Base-by-base conservation (phyloP, 176 grass and related monocot species). In the Otatea glauca region DNA sequence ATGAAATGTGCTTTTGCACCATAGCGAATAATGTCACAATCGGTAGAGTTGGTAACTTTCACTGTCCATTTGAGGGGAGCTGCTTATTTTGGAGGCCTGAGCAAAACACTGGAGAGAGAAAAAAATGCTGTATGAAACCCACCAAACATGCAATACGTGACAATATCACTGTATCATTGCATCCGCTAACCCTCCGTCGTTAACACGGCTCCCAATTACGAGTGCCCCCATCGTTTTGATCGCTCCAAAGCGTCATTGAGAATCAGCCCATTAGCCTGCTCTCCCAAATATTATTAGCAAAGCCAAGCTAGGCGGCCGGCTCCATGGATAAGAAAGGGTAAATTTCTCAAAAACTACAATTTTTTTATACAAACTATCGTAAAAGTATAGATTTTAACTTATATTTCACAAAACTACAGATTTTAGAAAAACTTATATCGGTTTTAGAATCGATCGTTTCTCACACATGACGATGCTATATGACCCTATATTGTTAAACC, bases 231-330 rank as follows among this genome's bases (percentile, higher is more conserved):
- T 56, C 81, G 42, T 59, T 69, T 74, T 60, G 5, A 18, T 55
- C 74, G 70, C 76, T 73, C 47, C 87, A 74, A 84, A 75, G 78
- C 62, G 39, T 89, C 15, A 61, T 75, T 61, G 65, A 13, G 34
- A 44, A 88, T 72, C 67, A 74, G 69, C 68, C 55, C 70, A 67
- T 61, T 65, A 55, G 0, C 10, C 44, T 5, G 45, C 7, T 16
- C 61, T 6, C 48, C 48, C 4, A 5, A 14, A 51, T 14, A 51
- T 51, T 18, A 54, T 37, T n/a, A 58, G 71, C 45, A 45, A 84
- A 50, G 75, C 75, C 29, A 20, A 53, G 53, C 65, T 21, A 44
- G 12, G 20, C 20, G 66, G 65, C 44, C 70, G 43, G 75, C 38
- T 32, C 37, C 20, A 4, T n/a, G 11, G 73, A 64, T 12, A 21